A percentile compares a stretch with the other conserved stretches of the same genome.
Evolutionary conservation across 2,329 filamentous ascomycete species (phyloP).

Genomic region (Apiospora kogelbergensis): DNA sequence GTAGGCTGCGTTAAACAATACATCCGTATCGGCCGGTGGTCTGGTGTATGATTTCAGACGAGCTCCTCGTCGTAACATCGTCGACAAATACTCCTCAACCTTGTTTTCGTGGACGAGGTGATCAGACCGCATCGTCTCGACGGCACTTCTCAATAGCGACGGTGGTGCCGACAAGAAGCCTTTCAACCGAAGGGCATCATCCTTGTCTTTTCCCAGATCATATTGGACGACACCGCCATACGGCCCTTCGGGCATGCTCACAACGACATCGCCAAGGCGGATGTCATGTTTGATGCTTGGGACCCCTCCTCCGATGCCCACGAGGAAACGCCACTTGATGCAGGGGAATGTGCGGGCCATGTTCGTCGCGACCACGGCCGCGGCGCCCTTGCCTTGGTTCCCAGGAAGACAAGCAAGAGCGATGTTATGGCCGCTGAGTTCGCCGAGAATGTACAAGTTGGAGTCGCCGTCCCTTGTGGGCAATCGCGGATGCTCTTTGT

Average conservation of each 20-base stretch:
- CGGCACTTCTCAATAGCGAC: constrained; percentile 16
- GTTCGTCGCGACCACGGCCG: constrained; percentile 24
- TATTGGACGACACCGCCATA: constrained; percentile 31
- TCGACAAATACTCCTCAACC: constrained; percentile 9
- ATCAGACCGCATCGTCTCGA: constrained; percentile 19
- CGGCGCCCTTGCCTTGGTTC: constrained; percentile 24
- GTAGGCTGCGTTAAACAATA: constrained; percentile 18
- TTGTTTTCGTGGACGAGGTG: constrained; percentile 15
- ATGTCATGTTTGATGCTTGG: constrained; percentile 24
- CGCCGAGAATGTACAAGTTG: constrained; percentile 27
- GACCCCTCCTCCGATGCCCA: constrained; percentile 18
- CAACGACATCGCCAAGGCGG: constrained; percentile 33
- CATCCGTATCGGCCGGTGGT: constrained; percentile 14
- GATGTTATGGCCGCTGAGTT: constrained; percentile 25
- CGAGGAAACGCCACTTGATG: constrained; percentile 25
- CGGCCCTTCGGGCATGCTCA: constrained; percentile 21
- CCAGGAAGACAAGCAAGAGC: constrained; percentile 29
- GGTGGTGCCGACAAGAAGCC: constrained; percentile 21
- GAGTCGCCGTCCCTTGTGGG: constrained; percentile 19
- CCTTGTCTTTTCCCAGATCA: constrained; percentile 28
- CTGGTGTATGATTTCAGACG: constrained; percentile 15
- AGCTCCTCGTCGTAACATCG: constrained; percentile 13
- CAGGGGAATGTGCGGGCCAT: constrained; percentile 24
- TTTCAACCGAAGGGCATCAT: constrained; percentile 3
- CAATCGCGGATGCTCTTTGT: constrained; percentile 24